Evolutionary conservation across 163 green algal genomes (phyloP), one percentile per base, ranked within the genome.

Genomic region (Scenedesmus sp.): DNA sequence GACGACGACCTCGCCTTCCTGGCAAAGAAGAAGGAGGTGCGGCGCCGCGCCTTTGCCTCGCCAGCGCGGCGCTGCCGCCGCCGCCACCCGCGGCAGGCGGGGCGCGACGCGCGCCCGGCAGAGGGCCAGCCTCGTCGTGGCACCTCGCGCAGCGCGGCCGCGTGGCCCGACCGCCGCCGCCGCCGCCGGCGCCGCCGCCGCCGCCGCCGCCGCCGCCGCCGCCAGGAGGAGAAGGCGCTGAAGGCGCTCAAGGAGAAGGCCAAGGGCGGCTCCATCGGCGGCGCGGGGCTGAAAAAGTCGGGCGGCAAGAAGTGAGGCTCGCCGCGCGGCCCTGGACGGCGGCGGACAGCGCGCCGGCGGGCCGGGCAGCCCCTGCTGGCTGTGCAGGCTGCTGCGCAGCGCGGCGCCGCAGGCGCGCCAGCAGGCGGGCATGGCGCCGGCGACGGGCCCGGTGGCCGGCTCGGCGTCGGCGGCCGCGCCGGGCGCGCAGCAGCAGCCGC

Each of bases 231-330:
- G 74, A 84, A 82, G 60, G 85, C 85, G 4, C 70, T 89, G 2
- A 87, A 87, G 53, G 82, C 84, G 47, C 67, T 87, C 2, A 80
- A 81, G 17, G 83, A 82, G 17, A 89, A 89, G 74, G 85, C 84
- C 18, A 57, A 60, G 18, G 83, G 74, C 50, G 85, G 85, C 22
- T 57, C 85, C 11, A 73, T 89, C 48, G 85, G 85, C 5, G 85
- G 85, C 31, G 64, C 85, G 9, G 85, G 85, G 11, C 83, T 89
- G 18, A 89, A 89, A 42, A 86, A 87, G 50, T 82, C 70, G 4
- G 79, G 84, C 39, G 84, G 84, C 50, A 83, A 83, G 76, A 83
- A 83, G 65, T 83, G 28, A 83, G 15, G 20, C 1, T 10, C n/a
- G 26, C 42, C 39, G 39, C 39, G 39, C 39, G 39, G 39, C 10